Percentiles rank a stretch among this genome's conserved stretches.
Evolutionary conservation across 192 early-diverging fungal species (phyloP).

Genomic region (Podila minutissima): DNA sequence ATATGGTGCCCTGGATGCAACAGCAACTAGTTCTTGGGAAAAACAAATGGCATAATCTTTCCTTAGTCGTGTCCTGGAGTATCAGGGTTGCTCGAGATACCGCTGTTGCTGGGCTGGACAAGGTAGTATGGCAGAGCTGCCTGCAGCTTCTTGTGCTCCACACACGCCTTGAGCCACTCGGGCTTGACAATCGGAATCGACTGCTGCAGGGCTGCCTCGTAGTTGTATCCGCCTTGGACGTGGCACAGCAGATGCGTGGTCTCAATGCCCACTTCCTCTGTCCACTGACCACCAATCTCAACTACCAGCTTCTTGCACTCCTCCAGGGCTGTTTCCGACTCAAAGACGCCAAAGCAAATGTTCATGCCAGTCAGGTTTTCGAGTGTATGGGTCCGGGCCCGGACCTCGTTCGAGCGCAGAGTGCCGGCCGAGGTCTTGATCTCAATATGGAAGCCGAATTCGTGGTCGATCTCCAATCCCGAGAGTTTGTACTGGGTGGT

Average conservation of each 20-base stretch:
- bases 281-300: conserved; percentile 90
- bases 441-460: conserved; percentile 90
- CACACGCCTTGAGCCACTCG: conserved; percentile 94
- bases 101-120: conserved; percentile 48
- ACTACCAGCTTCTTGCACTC: conserved; percentile 79
- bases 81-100: conserved; percentile 34
- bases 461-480: conserved; percentile 90
- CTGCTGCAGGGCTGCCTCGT: conserved; percentile 85
- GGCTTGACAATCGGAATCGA: conserved; percentile 97
- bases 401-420: conserved; percentile 80
- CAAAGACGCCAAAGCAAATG: conserved; percentile 94
- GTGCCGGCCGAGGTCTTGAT: conserved; percentile 93
- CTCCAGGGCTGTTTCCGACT: conserved; percentile 64
- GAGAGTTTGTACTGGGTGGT: conserved; percentile 78
- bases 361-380: conserved; percentile 98
- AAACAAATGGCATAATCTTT: not conserved
- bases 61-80: conserved; percentile 16
- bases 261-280: conserved; percentile 83
- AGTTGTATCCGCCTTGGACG: conserved; percentile 84
- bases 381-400: conserved; percentile 87
- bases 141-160: conserved; percentile 90
- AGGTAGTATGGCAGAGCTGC: conserved; percentile 68
- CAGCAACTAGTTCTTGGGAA: too few species aligned
- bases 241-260: conserved; percentile 95
- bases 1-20: too few species aligned